A percentile compares a stretch with the other conserved stretches of the same genome.
These are phyloP conservation scores for Umbilicus rupestris DNA, from an alignment of 164 flowering plant genomes.

Conservation along the genomic window DNA sequence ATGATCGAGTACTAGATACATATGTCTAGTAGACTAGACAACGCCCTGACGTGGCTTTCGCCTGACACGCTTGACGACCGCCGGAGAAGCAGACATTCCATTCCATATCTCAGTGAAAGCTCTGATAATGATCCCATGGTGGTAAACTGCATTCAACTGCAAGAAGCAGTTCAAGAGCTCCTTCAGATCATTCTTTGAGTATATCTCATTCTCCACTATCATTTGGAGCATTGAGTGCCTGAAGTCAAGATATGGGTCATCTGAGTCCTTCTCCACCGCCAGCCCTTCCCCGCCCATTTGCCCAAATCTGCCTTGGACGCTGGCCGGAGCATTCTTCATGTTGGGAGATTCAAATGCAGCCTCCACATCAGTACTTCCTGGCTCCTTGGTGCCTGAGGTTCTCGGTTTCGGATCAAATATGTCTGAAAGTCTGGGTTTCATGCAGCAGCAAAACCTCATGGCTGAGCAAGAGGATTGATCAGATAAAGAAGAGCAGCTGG, in stretches of 20 bases:
- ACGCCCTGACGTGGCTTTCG: constrained; percentile 18
- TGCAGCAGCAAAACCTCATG: constrained; percentile 40
- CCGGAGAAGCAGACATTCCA: constrained; percentile 21
- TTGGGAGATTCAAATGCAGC: constrained; percentile 8
- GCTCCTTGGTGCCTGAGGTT: constrained; percentile 8
- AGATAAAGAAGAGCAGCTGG: background rate
- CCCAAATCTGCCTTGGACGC: constrained; percentile 17
- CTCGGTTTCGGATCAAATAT: constrained; percentile 39
- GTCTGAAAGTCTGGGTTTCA: constrained; percentile 36
- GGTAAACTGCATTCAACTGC: constrained; percentile 40
- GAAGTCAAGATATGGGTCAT: constrained; percentile 60
- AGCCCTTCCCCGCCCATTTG: constrained; percentile 31
- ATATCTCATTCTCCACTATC: constrained; percentile 57
- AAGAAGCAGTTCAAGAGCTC: constrained; percentile 55
- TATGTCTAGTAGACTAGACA: no score
- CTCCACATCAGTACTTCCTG: constrained; percentile 2
- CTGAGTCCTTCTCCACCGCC: constrained; percentile 58
- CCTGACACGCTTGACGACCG: constrained; percentile 9
- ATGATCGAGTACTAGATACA: background rate
- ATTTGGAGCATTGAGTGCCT: constrained; percentile 62
- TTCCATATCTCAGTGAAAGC: constrained; percentile 67
- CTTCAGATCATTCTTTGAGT: constrained; percentile 36
- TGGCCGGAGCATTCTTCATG: constrained; percentile 2
- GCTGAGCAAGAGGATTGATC: background rate
- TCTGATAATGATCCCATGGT: constrained; percentile 39